Evolutionary conservation across 2,329 filamentous ascomycete species (phyloP), one percentile per base, ranked within the genome.

Genomic region (Cordyceps fumosorosea): DNA sequence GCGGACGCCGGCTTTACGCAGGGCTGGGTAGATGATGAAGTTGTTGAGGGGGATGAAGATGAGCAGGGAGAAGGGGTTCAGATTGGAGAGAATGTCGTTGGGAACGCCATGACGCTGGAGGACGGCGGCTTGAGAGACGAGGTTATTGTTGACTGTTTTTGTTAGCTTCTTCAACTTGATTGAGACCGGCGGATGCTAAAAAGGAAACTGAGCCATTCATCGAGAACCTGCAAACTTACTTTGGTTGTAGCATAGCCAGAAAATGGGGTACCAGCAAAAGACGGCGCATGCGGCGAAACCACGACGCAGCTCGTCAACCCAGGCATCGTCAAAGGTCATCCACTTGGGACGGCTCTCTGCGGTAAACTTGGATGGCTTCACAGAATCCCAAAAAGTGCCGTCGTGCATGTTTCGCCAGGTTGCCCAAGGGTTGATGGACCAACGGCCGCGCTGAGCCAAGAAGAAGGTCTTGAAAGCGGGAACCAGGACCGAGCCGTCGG

Each of bases 251-350:
- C 79, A 78, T 26, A 81, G 76, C 81, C 81, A 85, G 69, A 80
- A 85, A 37, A 86, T 81, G 2, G 88, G 87, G 62, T 85, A 87
- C 79, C 85, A 90, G 66, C 82, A 71, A 72, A 89, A 93, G 7
- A 91, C 88, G 50, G 83, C 78, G 71, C 87, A 89, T 18, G 87
- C 87, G 60, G 80, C 78, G 65, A 89, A 80, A 10, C 88, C 89
- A 74, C 89, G 85, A 50, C 80, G 79, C 32, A 91, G 81, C 71
- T 91, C 88, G 69, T 90, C 89, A 44, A 93, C 89, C 88, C 88
- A 93, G 22, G 83, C 83, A 66, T 93, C 89, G 65, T 92, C 88
- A 67, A 91, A 91, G 2, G 83, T 88, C 87, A 92, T 92, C 87
- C 88, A 91, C 0, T 67, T 66, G 0, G 86, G 89, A 44, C 83